phyloP scores from a whole-genome alignment of 305 asterid species.

The Withania somnifera region DNA sequence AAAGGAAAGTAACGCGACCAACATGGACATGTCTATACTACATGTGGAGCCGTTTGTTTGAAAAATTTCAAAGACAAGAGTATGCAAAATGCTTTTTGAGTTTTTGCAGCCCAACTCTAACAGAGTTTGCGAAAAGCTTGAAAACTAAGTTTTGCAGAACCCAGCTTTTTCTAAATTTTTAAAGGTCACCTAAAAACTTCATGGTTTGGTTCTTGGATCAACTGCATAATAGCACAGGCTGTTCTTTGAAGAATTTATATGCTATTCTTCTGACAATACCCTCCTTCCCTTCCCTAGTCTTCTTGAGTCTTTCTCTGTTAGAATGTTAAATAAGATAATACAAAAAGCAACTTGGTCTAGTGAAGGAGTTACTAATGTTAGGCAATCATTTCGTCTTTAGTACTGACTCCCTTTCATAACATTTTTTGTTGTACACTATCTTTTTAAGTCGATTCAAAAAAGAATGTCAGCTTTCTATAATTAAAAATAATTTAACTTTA shows the following conservation, averaged over 20 bases:
- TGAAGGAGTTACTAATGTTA: background rate
- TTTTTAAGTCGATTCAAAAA: no score
- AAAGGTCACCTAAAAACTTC: background rate
- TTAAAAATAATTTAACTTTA: no score
- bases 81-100: background rate
- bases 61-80: background rate
- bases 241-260: background rate
- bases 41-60: background rate
- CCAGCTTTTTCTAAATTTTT: background rate
- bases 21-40: background rate
- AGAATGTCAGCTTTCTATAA: no score
- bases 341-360: background rate
- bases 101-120: background rate
- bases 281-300: background rate
- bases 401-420: background rate
- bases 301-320: background rate
- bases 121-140: background rate
- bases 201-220: background rate
- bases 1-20: background rate
- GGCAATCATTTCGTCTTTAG: background rate
- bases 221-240: background rate
- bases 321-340: background rate
- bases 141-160: background rate
- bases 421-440: no score
- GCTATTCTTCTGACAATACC: background rate